A percentile compares a stretch with the other conserved stretches of the same genome.
These are phyloP conservation scores for Deakozyma indianensis DNA, from an alignment of 805 yeast genomes.

Conservation along the genomic window DNA sequence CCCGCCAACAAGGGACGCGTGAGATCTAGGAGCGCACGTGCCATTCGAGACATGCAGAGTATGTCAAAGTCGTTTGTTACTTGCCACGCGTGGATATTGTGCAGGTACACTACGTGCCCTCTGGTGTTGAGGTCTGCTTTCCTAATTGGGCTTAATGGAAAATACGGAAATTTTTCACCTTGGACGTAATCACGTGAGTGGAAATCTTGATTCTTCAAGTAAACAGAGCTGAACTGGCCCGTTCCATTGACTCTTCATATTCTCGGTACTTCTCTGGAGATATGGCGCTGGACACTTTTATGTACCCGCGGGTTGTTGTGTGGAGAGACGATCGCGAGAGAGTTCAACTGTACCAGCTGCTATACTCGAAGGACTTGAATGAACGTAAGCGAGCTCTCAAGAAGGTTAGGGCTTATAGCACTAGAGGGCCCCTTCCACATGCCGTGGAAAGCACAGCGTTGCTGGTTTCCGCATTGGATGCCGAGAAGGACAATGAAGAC, in stretches of 20 bases:
- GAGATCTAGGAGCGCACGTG: neutral
- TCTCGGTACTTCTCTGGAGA: too few species aligned
- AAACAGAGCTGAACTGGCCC: too few species aligned
- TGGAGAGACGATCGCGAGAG: neutral
- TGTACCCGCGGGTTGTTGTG: neutral
- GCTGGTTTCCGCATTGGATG: neutral
- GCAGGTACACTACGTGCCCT: too few species aligned
- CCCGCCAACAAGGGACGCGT: neutral
- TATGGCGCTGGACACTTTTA: neutral
- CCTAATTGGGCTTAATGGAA: too few species aligned
- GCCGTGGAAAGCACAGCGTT: neutral
- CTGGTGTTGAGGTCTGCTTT: too few species aligned
- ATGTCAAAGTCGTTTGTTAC: too few species aligned
- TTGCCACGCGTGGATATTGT: too few species aligned
- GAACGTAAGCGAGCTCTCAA: neutral
- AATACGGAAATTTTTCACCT: too few species aligned
- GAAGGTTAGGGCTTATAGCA: neutral
- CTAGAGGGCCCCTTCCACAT: neutral
- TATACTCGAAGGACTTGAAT: neutral
- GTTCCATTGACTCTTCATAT: too few species aligned
- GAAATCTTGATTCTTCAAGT: too few species aligned
- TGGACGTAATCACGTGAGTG: too few species aligned
- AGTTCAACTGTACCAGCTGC: neutral
- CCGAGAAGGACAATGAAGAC: neutral
- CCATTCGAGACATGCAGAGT: neutral